A percentile compares a stretch with the other conserved stretches of the same genome.
Conservation (phyloP, 129 eudicot species). For the Centella asiatica region DNA sequence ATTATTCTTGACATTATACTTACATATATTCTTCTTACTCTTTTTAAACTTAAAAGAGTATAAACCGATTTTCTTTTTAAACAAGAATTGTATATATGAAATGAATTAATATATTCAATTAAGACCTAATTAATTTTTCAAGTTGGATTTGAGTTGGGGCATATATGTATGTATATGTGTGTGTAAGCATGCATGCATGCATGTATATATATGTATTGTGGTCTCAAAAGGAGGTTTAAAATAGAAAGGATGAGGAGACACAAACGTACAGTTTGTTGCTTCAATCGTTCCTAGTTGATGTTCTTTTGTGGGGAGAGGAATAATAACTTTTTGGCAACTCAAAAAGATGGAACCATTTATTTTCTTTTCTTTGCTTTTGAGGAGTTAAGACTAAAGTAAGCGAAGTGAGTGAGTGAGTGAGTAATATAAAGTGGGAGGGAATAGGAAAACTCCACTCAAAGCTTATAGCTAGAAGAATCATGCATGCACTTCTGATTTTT, state of each 20-base stretch:
- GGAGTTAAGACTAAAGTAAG: background rate
- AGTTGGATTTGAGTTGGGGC: background rate
- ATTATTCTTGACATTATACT: too few relatives aligned
- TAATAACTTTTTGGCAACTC: constrained; percentile 38
- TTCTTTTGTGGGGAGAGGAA: constrained; percentile 64
- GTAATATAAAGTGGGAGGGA: constrained; percentile 13
- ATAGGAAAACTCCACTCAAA: constrained; percentile 50
- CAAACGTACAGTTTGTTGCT: constrained; percentile 23
- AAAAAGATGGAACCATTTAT: constrained; percentile 42
- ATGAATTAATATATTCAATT: too few relatives aligned
- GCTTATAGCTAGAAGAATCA: constrained; percentile 4
- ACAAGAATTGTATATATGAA: too few relatives aligned
- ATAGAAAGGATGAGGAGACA: constrained; percentile 22
- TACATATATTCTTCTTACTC: too few relatives aligned
- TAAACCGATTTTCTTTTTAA: too few relatives aligned
- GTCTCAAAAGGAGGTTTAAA: constrained; percentile 53
- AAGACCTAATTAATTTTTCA: too few relatives aligned
- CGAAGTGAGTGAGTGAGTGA: constrained; percentile 17
- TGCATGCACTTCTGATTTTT: constrained; percentile 2
- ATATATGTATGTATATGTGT: too few relatives aligned
- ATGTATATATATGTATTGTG: constrained; percentile 8
- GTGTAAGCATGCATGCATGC: too few relatives aligned
- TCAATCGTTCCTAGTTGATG: constrained; percentile 54
- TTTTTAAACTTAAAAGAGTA: too few relatives aligned
- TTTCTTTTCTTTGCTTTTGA: constrained; percentile 28